Conservation (phyloP, 805 yeast species). For the Wickerhamomyces kurtzmanii region DNA sequence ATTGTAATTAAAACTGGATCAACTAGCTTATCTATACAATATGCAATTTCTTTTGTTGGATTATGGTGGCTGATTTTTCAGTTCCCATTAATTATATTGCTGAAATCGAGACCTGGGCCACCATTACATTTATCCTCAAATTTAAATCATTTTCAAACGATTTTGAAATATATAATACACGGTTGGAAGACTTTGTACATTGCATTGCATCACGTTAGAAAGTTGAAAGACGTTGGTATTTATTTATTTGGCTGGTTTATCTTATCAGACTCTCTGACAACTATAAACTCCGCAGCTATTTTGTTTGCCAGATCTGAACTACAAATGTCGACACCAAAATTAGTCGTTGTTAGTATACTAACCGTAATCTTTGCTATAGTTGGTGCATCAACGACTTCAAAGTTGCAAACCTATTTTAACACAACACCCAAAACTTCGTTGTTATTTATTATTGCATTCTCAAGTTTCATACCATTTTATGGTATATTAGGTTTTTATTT, state of each 20-base stretch:
- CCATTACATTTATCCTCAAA: slow-evolving; percentile 15
- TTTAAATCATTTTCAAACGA: slow-evolving; percentile 5
- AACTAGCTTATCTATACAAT: slow-evolving; percentile 33
- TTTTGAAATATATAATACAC: slow-evolving; percentile 29
- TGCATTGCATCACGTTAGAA: slow-evolving; percentile 50
- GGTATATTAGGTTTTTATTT: slow-evolving; percentile 61
- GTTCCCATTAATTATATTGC: slow-evolving; percentile 40
- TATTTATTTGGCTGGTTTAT: slow-evolving; percentile 71
- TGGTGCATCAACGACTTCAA: slow-evolving; percentile 56
- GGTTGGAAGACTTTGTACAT: slow-evolving; percentile 55
- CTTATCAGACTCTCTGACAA: slow-evolving; percentile 64
- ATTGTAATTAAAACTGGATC: slow-evolving; percentile 32
- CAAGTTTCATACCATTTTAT: slow-evolving; percentile 59
- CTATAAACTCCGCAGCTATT: slow-evolving; percentile 73
- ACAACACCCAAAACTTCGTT: slow-evolving; percentile 38
- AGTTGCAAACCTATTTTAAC: slow-evolving; percentile 23
- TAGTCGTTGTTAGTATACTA: slow-evolving; percentile 56
- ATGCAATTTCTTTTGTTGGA: slow-evolving; percentile 57
- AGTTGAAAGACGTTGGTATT: slow-evolving; percentile 53
- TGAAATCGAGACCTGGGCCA: slow-evolving; percentile 36
- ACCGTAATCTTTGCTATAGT: slow-evolving; percentile 58
- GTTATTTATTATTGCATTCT: slow-evolving; percentile 45
- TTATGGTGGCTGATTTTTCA: slow-evolving; percentile 73
- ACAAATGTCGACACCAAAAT: slow-evolving; percentile 55
- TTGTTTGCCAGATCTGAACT: slow-evolving; percentile 65